phyloP scores from a whole-genome alignment of 2,329 filamentous ascomycete species.

The Penicillium olsonii region DNA sequence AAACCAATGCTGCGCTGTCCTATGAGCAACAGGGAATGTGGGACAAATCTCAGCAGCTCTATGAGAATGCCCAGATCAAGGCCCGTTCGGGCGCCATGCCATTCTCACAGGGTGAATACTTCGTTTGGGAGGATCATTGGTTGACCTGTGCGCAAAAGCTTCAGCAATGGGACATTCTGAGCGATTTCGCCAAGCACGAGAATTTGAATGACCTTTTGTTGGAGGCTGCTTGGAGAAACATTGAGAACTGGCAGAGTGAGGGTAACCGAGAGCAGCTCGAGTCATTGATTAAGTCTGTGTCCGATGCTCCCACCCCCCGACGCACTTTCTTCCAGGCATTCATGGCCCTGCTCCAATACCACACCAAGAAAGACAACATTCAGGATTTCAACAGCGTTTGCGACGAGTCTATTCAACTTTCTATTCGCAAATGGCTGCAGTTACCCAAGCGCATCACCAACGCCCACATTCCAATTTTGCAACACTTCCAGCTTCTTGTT shows the following conservation, averaged over 20 bases:
- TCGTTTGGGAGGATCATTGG: conserved; percentile 99
- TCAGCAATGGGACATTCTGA: conserved; percentile 97
- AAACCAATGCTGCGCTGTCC: conserved; percentile 94
- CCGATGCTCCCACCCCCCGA: conserved; percentile 92
- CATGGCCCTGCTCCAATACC: conserved; percentile 91
- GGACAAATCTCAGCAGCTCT: conserved; percentile 97
- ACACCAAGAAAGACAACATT: conserved; percentile 79
- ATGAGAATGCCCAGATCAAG: conserved; percentile 95
- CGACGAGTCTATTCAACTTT: conserved; percentile 95
- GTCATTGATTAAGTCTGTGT: conserved; percentile 91
- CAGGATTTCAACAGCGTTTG: conserved; percentile 86
- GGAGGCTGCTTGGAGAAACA: conserved; percentile 92
- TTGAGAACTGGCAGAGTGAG: conserved; percentile 88
- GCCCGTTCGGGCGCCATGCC: conserved; percentile 93
- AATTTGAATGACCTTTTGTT: conserved; percentile 95
- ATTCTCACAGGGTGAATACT: conserved; percentile 95
- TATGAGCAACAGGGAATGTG: conserved; percentile 99
- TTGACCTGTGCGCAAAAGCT: conserved; percentile 95
- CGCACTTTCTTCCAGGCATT: conserved; percentile 98
- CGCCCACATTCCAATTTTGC: conserved; percentile 89
- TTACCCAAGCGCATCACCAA: conserved; percentile 91
- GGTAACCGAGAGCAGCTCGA: conserved; percentile 89
- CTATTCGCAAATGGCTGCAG: conserved; percentile 98
- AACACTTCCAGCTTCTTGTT: conserved; percentile 97
- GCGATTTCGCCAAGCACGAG: conserved; percentile 97